Percentiles rank a stretch among this genome's conserved stretches.
These are phyloP conservation scores for Chalciporus piperatoides DNA, from an alignment of 1,284 basidiomycete genomes.

Conservation along the genomic window DNA sequence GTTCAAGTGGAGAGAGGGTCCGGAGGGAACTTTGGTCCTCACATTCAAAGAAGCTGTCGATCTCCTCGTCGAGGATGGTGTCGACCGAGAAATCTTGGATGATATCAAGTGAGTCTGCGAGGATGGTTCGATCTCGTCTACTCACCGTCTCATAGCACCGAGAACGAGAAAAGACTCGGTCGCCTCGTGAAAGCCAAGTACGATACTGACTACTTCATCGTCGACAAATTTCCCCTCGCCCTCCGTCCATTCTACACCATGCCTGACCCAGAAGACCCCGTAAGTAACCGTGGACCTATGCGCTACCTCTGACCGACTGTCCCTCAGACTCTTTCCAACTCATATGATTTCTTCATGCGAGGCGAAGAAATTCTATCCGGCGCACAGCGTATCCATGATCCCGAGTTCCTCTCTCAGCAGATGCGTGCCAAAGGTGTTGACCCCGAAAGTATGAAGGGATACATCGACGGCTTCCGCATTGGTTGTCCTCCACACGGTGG, in stretches of 20 bases:
- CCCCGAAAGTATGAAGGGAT: conserved; percentile 84
- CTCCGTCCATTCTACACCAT: conserved; percentile 98
- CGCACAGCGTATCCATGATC: conserved; percentile 95
- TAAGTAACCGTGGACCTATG: conserved; percentile 37
- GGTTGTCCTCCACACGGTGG: conserved; percentile 90
- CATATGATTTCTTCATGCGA: conserved; percentile 99
- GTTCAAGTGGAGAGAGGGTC: conserved; percentile 72
- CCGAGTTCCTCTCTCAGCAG: conserved; percentile 75
- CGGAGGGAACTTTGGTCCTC: conserved; percentile 72
- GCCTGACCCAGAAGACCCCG: conserved; percentile 87
- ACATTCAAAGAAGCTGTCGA: conserved; percentile 87
- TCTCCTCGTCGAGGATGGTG: conserved; percentile 81
- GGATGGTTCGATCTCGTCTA: conserved; percentile 3
- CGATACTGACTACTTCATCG: conserved; percentile 95
- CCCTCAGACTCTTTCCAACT: conserved; percentile 83
- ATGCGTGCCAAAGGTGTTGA: conserved; percentile 84
- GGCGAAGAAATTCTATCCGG: conserved; percentile 98
- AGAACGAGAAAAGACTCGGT: conserved; percentile 91
- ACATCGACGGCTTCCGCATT: conserved; percentile 92
- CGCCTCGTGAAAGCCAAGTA: conserved; percentile 88
- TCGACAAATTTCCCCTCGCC: conserved; percentile 94
- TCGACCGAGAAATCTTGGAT: conserved; percentile 69
- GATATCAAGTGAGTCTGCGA: conserved; percentile 73
- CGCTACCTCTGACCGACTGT: conserved; percentile 5
- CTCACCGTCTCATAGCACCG: conserved; percentile 54